Evolutionary conservation across 345 rosid genomes (phyloP), one percentile per base, ranked within the genome.

Genomic region (Arabis alpina): DNA sequence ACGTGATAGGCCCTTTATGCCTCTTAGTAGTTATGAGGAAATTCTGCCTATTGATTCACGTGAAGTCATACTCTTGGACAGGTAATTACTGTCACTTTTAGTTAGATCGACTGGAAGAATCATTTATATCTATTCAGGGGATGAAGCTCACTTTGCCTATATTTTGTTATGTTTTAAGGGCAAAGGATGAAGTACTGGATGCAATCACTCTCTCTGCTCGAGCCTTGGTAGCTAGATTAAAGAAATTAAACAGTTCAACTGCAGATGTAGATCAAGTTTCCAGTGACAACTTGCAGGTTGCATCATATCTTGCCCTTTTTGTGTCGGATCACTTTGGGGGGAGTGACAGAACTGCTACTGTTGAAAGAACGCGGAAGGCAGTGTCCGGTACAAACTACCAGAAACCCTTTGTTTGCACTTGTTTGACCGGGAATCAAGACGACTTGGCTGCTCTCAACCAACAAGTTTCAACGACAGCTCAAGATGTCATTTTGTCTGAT

Each of bases 321-420:
- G 96, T 91, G 23, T 94, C 99, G 0, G 96, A 94, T 81, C 99
- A 91, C 83, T 94, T 91, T 87, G 99, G 99, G 65, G 98, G 99
- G 45, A 87, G 96, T 72, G 98, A 91, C 63, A 88, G 84, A 78
- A 80, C 80, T 77, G 67, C 82, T 53, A 43, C 85, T 75, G 67
- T 91, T 74, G 92, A 84, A 77, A 85, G 85, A 83, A 77, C 86
- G 13, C 80, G 96, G 30, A 89, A 83, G 83, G 81, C 84, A 63
- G 89, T 79, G 45, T 94, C 97, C 48, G 97, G 97, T 79, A 77
- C 86, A 42, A 94, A 94, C 78, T 94, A 91, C 76, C 70, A 34
- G 71, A 89, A 87, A 75, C 97, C 99, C 65, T 91, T 91, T 80
- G 66, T 86, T 58, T 94, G 98, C 79, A 94, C 99, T 49, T 94